phyloP scores from a whole-genome alignment of 1,284 basidiomycete genomes.

The Neonothopanus nambi region DNA sequence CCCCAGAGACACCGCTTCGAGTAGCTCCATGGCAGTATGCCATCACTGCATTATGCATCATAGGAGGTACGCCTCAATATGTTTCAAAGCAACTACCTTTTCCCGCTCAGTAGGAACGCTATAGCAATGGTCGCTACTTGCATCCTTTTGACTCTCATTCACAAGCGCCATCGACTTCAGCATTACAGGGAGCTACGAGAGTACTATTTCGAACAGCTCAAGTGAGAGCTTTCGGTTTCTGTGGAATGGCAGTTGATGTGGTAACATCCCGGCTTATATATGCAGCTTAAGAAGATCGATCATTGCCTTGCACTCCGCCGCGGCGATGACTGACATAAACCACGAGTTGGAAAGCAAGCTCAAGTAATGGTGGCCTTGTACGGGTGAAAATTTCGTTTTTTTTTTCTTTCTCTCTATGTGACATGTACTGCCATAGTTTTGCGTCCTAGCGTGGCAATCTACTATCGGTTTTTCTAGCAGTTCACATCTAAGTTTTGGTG shows the following conservation, averaged over 20 bases:
- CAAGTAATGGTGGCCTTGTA: no score
- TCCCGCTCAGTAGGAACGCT: slow-evolving; percentile 48
- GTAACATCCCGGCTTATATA: slow-evolving; percentile 4
- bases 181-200: slow-evolving; percentile 48
- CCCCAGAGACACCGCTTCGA: slow-evolving; percentile 28
- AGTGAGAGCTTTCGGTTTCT: slow-evolving; percentile 32
- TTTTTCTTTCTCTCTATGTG: no score
- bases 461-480: no score
- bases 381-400: no score
- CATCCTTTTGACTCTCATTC: slow-evolving; percentile 45
- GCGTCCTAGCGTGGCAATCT: no score
- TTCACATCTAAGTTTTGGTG: no score
- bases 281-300: slow-evolving; percentile 32
- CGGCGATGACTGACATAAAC: slow-evolving; percentile 16
- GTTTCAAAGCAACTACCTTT: background rate
- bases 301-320: slow-evolving; percentile 36
- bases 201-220: slow-evolving; percentile 58
- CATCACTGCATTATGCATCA: slow-evolving; percentile 11
- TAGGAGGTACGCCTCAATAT: slow-evolving; percentile 6
- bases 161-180: slow-evolving; percentile 47
- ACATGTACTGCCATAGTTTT: no score
- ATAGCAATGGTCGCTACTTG: slow-evolving; percentile 46
- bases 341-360: background rate
- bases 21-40: slow-evolving; percentile 23
- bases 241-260: background rate